phyloP scores from a whole-genome alignment of 2,329 filamentous ascomycete species.

The Phialophora expanda region DNA sequence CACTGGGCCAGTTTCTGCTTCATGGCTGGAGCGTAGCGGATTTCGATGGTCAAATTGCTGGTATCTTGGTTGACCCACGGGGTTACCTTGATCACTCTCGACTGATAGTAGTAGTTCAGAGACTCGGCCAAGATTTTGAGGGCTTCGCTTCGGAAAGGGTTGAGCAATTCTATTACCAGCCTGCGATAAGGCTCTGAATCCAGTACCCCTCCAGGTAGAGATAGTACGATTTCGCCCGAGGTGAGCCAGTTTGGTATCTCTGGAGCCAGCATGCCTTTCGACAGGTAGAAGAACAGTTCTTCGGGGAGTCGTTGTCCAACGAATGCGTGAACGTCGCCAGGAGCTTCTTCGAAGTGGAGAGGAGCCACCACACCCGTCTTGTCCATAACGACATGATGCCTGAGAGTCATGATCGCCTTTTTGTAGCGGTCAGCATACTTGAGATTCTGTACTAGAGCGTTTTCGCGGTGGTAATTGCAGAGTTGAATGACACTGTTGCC shows the following conservation, averaged over 20 bases:
- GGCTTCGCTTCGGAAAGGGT: slow-evolving; percentile 75
- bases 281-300: slow-evolving; percentile 89
- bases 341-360: slow-evolving; percentile 73
- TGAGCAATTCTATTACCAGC: slow-evolving; percentile 75
- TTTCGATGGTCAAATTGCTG: slow-evolving; percentile 68
- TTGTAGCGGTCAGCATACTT: slow-evolving; percentile 86
- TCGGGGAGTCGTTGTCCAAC: slow-evolving; percentile 87
- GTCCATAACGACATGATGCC: slow-evolving; percentile 84
- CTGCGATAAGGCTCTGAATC: slow-evolving; percentile 79
- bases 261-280: slow-evolving; percentile 77
- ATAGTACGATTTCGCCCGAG: slow-evolving; percentile 75
- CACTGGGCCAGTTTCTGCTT: slow-evolving; percentile 66
- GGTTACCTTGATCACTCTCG: slow-evolving; percentile 75
- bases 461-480: slow-evolving; percentile 79
- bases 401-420: slow-evolving; percentile 81
- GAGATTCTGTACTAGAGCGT: slow-evolving; percentile 71
- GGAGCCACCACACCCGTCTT: slow-evolving; percentile 77
- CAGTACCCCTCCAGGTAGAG: slow-evolving; percentile 84
- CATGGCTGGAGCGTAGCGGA: slow-evolving; percentile 60
- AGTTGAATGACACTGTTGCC: slow-evolving; percentile 73
- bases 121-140: slow-evolving; percentile 78
- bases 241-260: slow-evolving; percentile 82
- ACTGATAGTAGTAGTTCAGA: slow-evolving; percentile 81
- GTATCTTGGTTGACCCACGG: slow-evolving; percentile 82
- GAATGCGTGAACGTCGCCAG: slow-evolving; percentile 85